Conservation (phyloP, 1,284 basidiomycete genomes). For the Cystobasidium sp. region DNA sequence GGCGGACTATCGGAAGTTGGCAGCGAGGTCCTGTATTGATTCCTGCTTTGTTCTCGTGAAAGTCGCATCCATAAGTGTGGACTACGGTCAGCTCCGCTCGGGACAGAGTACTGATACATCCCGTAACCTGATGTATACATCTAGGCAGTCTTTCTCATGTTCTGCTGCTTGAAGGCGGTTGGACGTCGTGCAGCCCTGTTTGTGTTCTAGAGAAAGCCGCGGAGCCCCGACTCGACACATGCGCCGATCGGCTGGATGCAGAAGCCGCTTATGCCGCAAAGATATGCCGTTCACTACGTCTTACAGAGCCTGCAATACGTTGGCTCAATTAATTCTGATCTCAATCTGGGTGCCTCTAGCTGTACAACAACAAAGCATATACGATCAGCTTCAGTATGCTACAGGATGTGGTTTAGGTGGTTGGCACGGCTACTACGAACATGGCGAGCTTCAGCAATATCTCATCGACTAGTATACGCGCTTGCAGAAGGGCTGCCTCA, state of each 20-base stretch:
- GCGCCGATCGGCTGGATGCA: no score
- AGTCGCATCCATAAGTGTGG: slow-evolving; percentile 17
- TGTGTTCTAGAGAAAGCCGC: no score
- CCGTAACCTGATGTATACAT: slow-evolving; percentile 3
- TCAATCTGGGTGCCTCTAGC: neutral
- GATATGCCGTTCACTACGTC: no score
- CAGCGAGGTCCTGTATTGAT: slow-evolving; percentile 13
- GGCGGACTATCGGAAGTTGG: slow-evolving; percentile 12
- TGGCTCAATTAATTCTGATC: no score
- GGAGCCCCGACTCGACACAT: no score
- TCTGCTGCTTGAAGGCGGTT: neutral
- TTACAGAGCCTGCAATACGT: no score
- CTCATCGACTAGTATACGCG: no score
- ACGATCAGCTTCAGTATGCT: slow-evolving; percentile 1
- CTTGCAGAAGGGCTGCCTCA: no score
- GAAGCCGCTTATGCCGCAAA: no score
- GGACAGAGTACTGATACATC: slow-evolving; percentile 4
- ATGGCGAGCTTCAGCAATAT: no score
- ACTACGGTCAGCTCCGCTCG: neutral
- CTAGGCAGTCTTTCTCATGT: neutral
- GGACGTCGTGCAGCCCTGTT: no score
- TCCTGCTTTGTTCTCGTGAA: neutral
- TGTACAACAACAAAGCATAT: neutral
- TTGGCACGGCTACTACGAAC: no score
- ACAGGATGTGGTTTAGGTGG: neutral